Conservation (phyloP, 352 stramenopile genomes). For the Globisporangium solare region DNA sequence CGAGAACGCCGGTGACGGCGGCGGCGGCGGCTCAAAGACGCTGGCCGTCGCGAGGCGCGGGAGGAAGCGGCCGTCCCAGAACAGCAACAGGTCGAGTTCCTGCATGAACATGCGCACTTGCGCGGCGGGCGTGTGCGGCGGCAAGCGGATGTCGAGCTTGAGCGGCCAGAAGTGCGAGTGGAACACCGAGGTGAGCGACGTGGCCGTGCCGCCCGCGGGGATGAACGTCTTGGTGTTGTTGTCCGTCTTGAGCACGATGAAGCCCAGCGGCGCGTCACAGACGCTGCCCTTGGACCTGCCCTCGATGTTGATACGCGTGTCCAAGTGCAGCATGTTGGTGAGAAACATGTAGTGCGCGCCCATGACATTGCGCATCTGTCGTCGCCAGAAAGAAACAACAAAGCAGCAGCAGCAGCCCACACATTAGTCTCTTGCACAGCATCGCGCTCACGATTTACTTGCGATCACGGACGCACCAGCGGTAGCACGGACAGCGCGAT, state of each 20-base stretch:
- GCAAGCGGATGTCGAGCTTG: slow-evolving; percentile 40
- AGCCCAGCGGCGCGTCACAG: slow-evolving; percentile 55
- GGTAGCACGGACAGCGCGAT: slow-evolving; percentile 51
- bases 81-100: slow-evolving; percentile 53
- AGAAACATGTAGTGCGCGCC: slow-evolving; percentile 77
- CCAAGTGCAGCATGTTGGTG: slow-evolving; percentile 59
- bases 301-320: slow-evolving; percentile 41
- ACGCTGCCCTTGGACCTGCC: slow-evolving; percentile 40
- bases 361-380: slow-evolving; percentile 62
- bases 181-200: slow-evolving; percentile 45
- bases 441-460: too few relatives aligned
- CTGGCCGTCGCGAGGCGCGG: slow-evolving; percentile 3
- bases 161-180: slow-evolving; percentile 52
- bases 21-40: slow-evolving; percentile 5
- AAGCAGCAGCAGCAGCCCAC: not conserved
- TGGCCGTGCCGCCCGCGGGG: slow-evolving; percentile 50
- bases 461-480: slow-evolving; percentile 28
- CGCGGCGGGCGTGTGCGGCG: slow-evolving; percentile 22
- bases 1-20: not conserved
- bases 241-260: slow-evolving; percentile 53
- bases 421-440: too few relatives aligned
- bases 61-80: slow-evolving; percentile 26
- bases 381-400: not conserved
- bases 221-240: slow-evolving; percentile 63
- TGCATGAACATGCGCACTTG: slow-evolving; percentile 57